Conservation (phyloP, 371 early-diverging fungal species). For the Mortierella sp. region DNA sequence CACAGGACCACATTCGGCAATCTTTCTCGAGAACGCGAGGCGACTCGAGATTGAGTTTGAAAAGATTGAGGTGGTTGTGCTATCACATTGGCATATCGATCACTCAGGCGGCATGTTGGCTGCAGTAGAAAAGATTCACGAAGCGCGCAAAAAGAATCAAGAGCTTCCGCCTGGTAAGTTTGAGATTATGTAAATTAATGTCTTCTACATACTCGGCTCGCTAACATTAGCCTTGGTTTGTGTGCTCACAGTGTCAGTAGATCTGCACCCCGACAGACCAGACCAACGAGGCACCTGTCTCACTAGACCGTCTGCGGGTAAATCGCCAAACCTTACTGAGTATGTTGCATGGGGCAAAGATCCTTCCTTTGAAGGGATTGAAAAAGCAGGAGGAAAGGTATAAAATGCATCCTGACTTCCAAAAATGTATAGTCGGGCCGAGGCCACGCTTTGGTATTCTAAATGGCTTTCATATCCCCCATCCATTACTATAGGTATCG, state of each 20-base stretch:
- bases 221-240: too few species aligned
- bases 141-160: conserved; percentile 16
- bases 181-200: background rate
- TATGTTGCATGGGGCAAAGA: conserved; percentile 50
- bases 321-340: background rate
- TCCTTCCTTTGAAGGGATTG: conserved; percentile 24
- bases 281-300: conserved; percentile 41
- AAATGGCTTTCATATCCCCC: background rate
- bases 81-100: conserved; percentile 54
- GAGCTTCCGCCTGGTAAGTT: conserved; percentile 9
- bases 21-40: conserved; percentile 47
- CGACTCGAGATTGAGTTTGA: conserved; percentile 48
- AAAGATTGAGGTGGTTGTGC: conserved; percentile 45
- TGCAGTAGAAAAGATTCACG: conserved; percentile 28
- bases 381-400: conserved; percentile 36
- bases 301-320: conserved; percentile 10
- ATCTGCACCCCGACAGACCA: conserved; percentile 50
- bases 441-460: background rate
- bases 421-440: too few species aligned
- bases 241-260: conserved; percentile 16
- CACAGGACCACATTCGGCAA: conserved; percentile 46
- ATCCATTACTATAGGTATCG: conserved; percentile 5
- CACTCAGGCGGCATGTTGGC: conserved; percentile 54
- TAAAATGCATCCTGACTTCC: too few species aligned
- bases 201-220: too few species aligned